Percentiles rank a stretch among this genome's conserved stretches.
phyloP scores from a whole-genome alignment of 805 yeast species.

The Naumovozyma baii region DNA sequence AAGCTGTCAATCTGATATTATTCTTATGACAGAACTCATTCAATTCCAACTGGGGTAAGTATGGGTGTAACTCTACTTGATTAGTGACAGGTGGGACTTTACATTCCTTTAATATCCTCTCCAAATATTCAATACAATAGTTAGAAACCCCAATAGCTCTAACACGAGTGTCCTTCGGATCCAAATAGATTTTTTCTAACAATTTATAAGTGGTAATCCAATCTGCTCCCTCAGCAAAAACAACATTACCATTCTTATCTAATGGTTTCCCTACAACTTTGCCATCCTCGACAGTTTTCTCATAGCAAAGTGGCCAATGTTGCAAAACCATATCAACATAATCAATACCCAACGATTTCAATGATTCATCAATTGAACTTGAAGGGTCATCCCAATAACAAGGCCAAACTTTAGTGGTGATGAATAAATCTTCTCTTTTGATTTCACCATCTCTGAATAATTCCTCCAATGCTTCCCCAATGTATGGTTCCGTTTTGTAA shows the following conservation, averaged over 20 bases:
- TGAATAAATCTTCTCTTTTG: conserved; percentile 49
- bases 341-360: conserved; percentile 53
- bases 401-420: conserved; percentile 68
- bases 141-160: conserved; percentile 54
- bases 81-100: conserved; percentile 44
- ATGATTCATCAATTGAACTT: conserved; percentile 46
- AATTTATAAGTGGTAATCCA: conserved; percentile 45
- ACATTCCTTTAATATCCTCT: conserved; percentile 35
- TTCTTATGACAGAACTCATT: conserved; percentile 43
- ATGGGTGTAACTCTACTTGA: conserved; percentile 68
- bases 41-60: conserved; percentile 53
- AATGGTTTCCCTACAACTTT: conserved; percentile 21
- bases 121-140: conserved; percentile 33
- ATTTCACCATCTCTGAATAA: conserved; percentile 38
- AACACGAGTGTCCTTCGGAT: conserved; percentile 34
- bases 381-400: conserved; percentile 42
- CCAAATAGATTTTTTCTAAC: conserved; percentile 31
- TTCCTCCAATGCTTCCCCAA: conserved; percentile 50
- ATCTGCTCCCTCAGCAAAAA: conserved; percentile 32
- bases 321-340: conserved; percentile 69
- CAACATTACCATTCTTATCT: conserved; percentile 29
- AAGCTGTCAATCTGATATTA: conserved; percentile 46
- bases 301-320: conserved; percentile 64
- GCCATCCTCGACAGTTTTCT: conserved; percentile 16
- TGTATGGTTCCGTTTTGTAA: conserved; percentile 58